These are phyloP conservation scores for Pleurotus giganteus DNA, from an alignment of 768 basidiomycete species.

Conservation along the genomic window DNA sequence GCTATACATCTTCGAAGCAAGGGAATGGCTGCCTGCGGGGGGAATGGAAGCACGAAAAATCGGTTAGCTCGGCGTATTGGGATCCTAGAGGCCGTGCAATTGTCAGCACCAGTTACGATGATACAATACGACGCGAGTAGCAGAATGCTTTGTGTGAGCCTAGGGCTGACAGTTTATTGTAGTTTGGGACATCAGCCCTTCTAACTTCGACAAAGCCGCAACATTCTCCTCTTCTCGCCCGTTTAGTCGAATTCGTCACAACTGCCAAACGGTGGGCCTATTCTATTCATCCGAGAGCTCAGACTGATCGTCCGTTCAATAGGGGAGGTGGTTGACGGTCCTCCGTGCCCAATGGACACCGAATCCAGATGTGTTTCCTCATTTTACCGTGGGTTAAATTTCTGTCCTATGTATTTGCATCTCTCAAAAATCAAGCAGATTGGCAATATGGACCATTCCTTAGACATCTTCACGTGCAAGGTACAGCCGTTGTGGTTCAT, in stretches of 20 bases:
- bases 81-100: conserved; percentile 76
- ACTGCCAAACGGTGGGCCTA: conserved; percentile 72
- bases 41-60: conserved; percentile 70
- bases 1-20: conserved; percentile 47
- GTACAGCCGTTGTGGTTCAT: conserved; percentile 27
- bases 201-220: conserved; percentile 41
- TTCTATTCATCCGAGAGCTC: neutral
- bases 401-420: neutral
- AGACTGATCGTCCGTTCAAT: neutral
- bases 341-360: conserved; percentile 76
- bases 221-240: conserved; percentile 65
- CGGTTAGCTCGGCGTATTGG: conserved; percentile 84
- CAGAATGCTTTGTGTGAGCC: neutral
- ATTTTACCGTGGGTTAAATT: conserved; percentile 66
- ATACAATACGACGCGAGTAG: conserved; percentile 64
- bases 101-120: conserved; percentile 85
- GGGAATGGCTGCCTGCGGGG: conserved; percentile 59
- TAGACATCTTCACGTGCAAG: conserved; percentile 75
- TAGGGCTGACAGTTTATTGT: conserved; percentile 9
- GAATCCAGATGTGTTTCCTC: conserved; percentile 78
- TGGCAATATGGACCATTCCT: conserved; percentile 75
- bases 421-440: conserved; percentile 39
- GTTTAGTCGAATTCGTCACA: conserved; percentile 60
- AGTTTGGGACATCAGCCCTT: conserved; percentile 78
- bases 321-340: conserved; percentile 84